Conservation (phyloP, 805 yeast species). For the Saturnispora bothae region DNA sequence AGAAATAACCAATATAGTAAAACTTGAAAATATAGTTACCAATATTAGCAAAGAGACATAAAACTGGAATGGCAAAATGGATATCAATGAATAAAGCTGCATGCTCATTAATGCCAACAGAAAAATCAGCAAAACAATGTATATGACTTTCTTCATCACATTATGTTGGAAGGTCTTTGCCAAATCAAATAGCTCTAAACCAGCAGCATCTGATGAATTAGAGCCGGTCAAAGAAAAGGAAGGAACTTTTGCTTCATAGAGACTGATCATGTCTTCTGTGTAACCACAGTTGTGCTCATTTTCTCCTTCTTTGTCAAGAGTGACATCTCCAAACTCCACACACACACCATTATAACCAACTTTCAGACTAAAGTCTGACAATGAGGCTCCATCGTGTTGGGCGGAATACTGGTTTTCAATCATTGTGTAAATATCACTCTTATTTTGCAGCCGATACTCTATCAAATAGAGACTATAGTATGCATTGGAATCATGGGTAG, state of each 20-base stretch:
- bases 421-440: constrained; percentile 9
- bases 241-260: constrained; percentile 9
- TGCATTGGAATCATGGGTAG: constrained; percentile 11
- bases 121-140: constrained; percentile 9
- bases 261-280: constrained; percentile 8
- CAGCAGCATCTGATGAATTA: constrained; percentile 6
- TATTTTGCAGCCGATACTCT: constrained; percentile 8
- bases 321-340: constrained; percentile 9
- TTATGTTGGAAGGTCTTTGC: constrained; percentile 9
- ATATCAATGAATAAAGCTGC: constrained; percentile 9
- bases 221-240: constrained; percentile 11
- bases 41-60: constrained; percentile 3
- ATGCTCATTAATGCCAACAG: constrained; percentile 6
- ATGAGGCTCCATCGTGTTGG: constrained; percentile 8
- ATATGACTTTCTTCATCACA: constrained; percentile 10
- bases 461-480: constrained; percentile 10
- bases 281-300: constrained; percentile 11
- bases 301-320: background rate
- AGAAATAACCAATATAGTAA: constrained; percentile 8
- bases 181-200: constrained; percentile 10
- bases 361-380: constrained; percentile 10
- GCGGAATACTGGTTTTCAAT: constrained; percentile 10
- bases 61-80: constrained; percentile 11
- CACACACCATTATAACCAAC: constrained; percentile 13
- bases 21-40: background rate